Evolutionary conservation across 2,329 filamentous ascomycete genomes (phyloP).

Genomic region (Mycosphaerella sp.): DNA sequence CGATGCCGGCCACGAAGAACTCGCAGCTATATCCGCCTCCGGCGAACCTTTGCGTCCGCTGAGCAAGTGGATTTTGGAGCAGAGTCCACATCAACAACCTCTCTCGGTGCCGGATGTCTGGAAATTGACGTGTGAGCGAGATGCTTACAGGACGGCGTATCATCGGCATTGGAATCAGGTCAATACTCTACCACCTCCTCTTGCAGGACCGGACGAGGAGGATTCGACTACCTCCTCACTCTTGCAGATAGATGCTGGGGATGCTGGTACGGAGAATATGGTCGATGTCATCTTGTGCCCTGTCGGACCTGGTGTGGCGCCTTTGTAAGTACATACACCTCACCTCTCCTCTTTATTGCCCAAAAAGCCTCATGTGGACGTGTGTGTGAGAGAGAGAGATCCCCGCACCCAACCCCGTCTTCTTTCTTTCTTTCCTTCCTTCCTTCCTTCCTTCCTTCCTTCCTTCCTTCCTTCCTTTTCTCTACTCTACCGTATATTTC

Average conservation of each 20-base stretch:
- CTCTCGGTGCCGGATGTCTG: constrained; percentile 41
- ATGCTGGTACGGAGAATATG: constrained; percentile 27
- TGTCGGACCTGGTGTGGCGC: constrained; percentile 51
- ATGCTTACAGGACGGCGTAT: constrained; percentile 43
- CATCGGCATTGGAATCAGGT: constrained; percentile 44
- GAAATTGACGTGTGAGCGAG: constrained; percentile 39
- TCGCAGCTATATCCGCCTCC: constrained; percentile 45
- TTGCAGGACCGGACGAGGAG: constrained; percentile 22
- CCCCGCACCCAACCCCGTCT: too few species aligned
- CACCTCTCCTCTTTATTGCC: too few species aligned
- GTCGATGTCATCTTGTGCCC: constrained; percentile 61
- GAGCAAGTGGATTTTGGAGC: constrained; percentile 53
- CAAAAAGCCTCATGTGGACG: background rate
- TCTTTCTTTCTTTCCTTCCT: too few species aligned
- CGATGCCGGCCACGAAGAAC: constrained; percentile 54
- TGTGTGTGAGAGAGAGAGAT: too few species aligned
- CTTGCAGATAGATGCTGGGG: constrained; percentile 5
- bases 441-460: too few species aligned
- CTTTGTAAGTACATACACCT: too few species aligned
- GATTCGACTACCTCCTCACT: background rate
- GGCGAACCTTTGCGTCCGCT: constrained; percentile 56
- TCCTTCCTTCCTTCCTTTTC: too few species aligned
- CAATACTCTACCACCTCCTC: constrained; percentile 30
- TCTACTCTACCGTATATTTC: too few species aligned
- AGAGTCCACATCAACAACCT: constrained; percentile 46